A percentile compares a stretch with the other conserved stretches of the same genome.
Evolutionary conservation across 2,329 filamentous ascomycete genomes (phyloP).

Genomic region (Clonostachys rosea): DNA sequence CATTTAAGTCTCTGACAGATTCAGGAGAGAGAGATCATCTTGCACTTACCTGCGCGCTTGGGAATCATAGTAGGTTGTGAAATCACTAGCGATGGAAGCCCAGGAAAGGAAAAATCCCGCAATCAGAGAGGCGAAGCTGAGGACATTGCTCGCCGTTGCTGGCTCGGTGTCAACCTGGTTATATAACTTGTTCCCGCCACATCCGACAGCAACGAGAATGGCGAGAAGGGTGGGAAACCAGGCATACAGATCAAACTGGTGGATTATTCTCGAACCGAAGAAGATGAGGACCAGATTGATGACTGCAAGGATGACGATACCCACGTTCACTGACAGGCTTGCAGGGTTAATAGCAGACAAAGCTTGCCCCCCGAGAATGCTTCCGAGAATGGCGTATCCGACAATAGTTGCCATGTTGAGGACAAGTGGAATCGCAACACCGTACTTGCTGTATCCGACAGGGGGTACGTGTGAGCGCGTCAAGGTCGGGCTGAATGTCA

Average conservation of each 20-base stretch:
- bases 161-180: conserved; percentile 36
- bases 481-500: too few relatives aligned
- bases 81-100: conserved; percentile 53
- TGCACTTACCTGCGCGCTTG: conserved; percentile 2
- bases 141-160: conserved; percentile 37
- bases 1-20: too few relatives aligned
- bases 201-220: conserved; percentile 49
- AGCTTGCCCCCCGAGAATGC: conserved; percentile 55
- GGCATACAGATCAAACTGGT: conserved; percentile 53
- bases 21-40: too few relatives aligned
- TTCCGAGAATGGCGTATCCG: conserved; percentile 59
- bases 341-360: conserved; percentile 47
- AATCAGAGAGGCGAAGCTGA: conserved; percentile 56
- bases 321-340: conserved; percentile 43
- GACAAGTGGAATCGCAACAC: conserved; percentile 53
- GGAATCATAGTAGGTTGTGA: conserved; percentile 52
- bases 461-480: too few relatives aligned
- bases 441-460: conserved; percentile 26
- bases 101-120: conserved; percentile 62
- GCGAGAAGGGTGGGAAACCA: conserved; percentile 51
- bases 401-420: conserved; percentile 59
- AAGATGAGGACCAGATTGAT: conserved; percentile 56
- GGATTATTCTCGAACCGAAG: conserved; percentile 52
- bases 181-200: conserved; percentile 41
- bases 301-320: conserved; percentile 56